These are phyloP conservation scores for Diaporthe helianthi DNA, from an alignment of 2,329 filamentous ascomycete genomes.

Conservation along the genomic window DNA sequence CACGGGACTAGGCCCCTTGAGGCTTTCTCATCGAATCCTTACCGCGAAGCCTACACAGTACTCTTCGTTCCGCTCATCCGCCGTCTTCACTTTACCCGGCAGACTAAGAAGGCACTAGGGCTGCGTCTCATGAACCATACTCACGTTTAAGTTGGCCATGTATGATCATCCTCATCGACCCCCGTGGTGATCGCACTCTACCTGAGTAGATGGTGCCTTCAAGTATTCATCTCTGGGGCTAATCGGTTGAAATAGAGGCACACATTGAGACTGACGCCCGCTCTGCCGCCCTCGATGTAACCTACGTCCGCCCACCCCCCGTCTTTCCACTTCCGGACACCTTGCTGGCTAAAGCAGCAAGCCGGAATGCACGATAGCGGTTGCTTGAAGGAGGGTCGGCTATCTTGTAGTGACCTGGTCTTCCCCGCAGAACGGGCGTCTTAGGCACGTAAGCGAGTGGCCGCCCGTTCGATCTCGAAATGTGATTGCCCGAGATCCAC, in stretches of 20 bases:
- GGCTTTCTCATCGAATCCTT: constrained; percentile 18
- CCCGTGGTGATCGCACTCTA: constrained; percentile 24
- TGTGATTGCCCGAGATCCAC: not conserved
- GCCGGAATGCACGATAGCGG: not conserved
- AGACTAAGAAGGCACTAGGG: constrained; percentile 9
- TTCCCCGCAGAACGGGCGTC: constrained; percentile 3
- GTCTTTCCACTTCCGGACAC: not conserved
- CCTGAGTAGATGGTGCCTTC: constrained; percentile 13
- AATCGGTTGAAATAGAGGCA: not conserved
- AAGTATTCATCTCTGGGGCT: not conserved
- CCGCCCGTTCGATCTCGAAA: constrained; percentile 14
- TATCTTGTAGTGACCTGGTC: constrained; percentile 3
- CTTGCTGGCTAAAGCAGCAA: constrained; percentile 8
- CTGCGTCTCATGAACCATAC: constrained; percentile 14
- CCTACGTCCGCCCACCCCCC: not conserved
- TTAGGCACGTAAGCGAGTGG: not conserved
- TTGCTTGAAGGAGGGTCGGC: constrained; percentile 6
- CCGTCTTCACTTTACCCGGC: constrained; percentile 11
- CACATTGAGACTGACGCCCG: not conserved
- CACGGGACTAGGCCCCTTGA: constrained; percentile 7
- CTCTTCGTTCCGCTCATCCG: constrained; percentile 25
- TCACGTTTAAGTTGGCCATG: not conserved
- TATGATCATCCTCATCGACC: constrained; percentile 6
- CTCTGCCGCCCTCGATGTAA: constrained; percentile 28
- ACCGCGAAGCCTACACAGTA: not conserved